Evolutionary conservation across 306 rosid species (phyloP), one percentile per base, ranked within the genome.

Genomic region (Cotoneaster glaucophyllus): DNA sequence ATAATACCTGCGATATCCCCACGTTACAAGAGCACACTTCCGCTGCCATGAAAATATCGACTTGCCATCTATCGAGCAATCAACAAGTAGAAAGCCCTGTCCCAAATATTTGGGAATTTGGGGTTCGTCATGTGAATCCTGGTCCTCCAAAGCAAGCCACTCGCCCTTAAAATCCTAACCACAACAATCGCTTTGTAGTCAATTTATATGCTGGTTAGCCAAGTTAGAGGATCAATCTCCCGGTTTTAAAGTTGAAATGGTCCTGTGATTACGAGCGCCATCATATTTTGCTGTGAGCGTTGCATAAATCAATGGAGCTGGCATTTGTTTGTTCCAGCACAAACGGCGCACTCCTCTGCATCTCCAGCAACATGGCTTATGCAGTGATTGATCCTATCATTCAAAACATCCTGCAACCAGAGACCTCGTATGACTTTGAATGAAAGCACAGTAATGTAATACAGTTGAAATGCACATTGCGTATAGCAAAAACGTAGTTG

Each of bases 281-380:
- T 21, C 9, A 21, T 12, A 3, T 52, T 10, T 64, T 45, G 37
- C 15, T 25, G 15, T 13, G 15, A 8, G 21, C 58, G 64, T 32
- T 48, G 45, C 58, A 78, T 69, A 22, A 53, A 73, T 73, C 79
- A 86, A 77, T 85, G 82, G 44, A 93, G 86, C 80, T 73, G 87
- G 85, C 98, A 93, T 82, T 88, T 91, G 69, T 89, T 86, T 50
- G 97, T 92, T 45, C 99, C 97, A 8, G 89, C 90, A 84, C 99
- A 95, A 74, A 85, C 89, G 52, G 83, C 85, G 74, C 96, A 95
- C 85, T 90, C 97, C 0, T 82, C 87, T 69, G 85, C 93, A 44
- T 84, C 97, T 78, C 97, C 97, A 52, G 85, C 85, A 67, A 86
- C 90, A 77, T 86, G 97, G 83, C 84, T 88, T 70, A 92, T 79